Evolutionary conservation across 2,329 filamentous ascomycete genomes (phyloP), one percentile per base, ranked within the genome.

Genomic region (Aureobasidium pullulans): DNA sequence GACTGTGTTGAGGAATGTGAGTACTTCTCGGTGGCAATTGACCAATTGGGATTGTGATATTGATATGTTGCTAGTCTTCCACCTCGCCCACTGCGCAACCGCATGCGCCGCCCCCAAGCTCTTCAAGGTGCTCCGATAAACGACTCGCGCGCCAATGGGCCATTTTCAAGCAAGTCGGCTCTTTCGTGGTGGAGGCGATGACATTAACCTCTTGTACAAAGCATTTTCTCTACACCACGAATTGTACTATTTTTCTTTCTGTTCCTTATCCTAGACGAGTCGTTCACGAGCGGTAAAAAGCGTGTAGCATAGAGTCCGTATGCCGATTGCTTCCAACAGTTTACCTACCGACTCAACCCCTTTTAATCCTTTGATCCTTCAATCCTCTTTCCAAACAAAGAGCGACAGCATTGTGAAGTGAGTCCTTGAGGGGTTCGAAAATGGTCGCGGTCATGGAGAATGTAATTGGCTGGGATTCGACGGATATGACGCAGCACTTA

Each of bases 1-100:
- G 92, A 97, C 81, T 99, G 94, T 71, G 90, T 97, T 67, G 94
- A 99, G 82, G 94, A 99, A 82, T 99, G 94, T 97, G 88, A 78
- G 92, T 85, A 34, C 19, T 11, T 23, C 46, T 9, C 13, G 6
- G 9, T 39, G n/a, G 7, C 49, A 40, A 42, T 49, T 7, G 11
- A n/a, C n/a, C 19, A n/a, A 29, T 19, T n/a, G 10, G 28, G 10
- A 58, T 4, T 34, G 7, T 7, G 11, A 15, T 43, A 19, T 39
- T 56, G 52, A 60, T 31, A 36, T 23, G 5, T 37, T 46, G 13
- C 46, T 68, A 96, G 93, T 96, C 83, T 99, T 99, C 88, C 93
- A 99, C 79, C 89, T 99, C 70, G 87, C 89, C 70, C 94, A 97
- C 83, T 99, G 94, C 81, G 90, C 93, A 65, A 89, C 84, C 70